These are phyloP conservation scores for Cladosporium sp. DNA, from an alignment of 2,329 filamentous ascomycete genomes.

Conservation along the genomic window DNA sequence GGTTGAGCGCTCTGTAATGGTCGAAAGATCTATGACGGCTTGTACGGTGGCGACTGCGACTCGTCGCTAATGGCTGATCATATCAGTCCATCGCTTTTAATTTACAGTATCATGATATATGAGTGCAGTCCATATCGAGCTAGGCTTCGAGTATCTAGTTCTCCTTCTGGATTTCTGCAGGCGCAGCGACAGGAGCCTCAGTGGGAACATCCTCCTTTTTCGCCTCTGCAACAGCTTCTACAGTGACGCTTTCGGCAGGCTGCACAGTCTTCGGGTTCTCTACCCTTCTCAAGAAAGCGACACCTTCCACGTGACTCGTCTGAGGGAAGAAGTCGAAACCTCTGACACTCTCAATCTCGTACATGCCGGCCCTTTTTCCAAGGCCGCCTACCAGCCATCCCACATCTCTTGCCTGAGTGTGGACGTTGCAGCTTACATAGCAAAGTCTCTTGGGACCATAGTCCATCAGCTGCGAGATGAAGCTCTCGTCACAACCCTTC, in stretches of 20 bases:
- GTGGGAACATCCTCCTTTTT: not conserved
- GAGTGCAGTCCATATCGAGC: not conserved
- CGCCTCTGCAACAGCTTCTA: not conserved
- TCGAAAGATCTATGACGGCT: too few species aligned
- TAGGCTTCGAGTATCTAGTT: not conserved
- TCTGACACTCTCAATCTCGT: slow-evolving; percentile 82
- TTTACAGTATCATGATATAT: not conserved
- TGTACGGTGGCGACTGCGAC: too few species aligned
- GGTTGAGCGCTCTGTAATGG: not conserved
- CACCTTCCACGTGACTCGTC: slow-evolving; percentile 63
- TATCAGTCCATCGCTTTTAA: too few species aligned
- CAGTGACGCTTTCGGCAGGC: not conserved
- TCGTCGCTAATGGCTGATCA: too few species aligned
- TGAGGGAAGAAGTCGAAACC: slow-evolving; percentile 99
- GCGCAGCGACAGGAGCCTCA: not conserved
- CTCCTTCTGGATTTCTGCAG: not conserved
- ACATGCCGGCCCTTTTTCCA: slow-evolving; percentile 43
- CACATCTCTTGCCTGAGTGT: slow-evolving; percentile 92
- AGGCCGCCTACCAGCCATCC: slow-evolving; percentile 77
- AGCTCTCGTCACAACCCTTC: slow-evolving; percentile 86
- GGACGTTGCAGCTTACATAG: slow-evolving; percentile 97
- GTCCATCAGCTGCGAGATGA: slow-evolving; percentile 72
- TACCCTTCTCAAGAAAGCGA: slow-evolving; percentile 53
- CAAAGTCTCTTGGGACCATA: slow-evolving; percentile 77
- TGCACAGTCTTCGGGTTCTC: not conserved